Percentiles rank a stretch among this genome's conserved stretches.
Evolutionary conservation across 305 asterid species (phyloP).

Genomic region (Caryopteris hybrid): DNA sequence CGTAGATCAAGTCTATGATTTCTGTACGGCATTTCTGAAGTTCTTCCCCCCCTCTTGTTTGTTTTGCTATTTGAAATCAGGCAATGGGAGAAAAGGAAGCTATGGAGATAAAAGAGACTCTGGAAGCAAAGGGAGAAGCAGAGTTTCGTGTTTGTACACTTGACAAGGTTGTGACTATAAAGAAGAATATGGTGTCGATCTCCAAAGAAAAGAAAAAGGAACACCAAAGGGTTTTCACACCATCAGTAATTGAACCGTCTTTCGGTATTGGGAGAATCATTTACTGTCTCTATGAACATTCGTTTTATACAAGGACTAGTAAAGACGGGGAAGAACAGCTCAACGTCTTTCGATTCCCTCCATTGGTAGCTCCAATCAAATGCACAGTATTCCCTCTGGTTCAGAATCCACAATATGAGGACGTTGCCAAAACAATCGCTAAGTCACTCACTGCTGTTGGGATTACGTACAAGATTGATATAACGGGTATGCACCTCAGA

Average conservation of each 20-base stretch:
- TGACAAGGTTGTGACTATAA: conserved; percentile 63
- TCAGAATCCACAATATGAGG: conserved; percentile 76
- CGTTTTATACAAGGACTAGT: conserved; percentile 70
- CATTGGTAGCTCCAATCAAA: conserved; percentile 81
- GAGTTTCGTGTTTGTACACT: conserved; percentile 77
- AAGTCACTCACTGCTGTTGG: conserved; percentile 63
- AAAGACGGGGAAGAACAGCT: conserved; percentile 79
- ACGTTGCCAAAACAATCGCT: conserved; percentile 65
- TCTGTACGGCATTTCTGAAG: neutral
- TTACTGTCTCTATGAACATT: conserved; percentile 89
- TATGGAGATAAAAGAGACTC: conserved; percentile 72
- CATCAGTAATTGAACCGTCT: conserved; percentile 89
- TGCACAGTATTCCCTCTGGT: conserved; percentile 90
- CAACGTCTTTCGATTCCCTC: conserved; percentile 72
- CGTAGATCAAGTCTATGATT: neutral
- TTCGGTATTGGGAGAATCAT: conserved; percentile 94
- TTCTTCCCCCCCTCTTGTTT: neutral
- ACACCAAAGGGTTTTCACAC: conserved; percentile 85
- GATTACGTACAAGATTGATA: conserved; percentile 76
- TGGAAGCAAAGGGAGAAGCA: conserved; percentile 76
- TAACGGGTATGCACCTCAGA: conserved; percentile 59
- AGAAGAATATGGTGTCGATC: conserved; percentile 69
- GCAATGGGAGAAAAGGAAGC: conserved; percentile 90
- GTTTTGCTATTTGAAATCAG: conserved; percentile 27
- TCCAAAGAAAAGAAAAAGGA: conserved; percentile 75